Evolutionary conservation across 495 filamentous ascomycete species (phyloP), one percentile per base, ranked within the genome.

Genomic region (Bacidia rubella): DNA sequence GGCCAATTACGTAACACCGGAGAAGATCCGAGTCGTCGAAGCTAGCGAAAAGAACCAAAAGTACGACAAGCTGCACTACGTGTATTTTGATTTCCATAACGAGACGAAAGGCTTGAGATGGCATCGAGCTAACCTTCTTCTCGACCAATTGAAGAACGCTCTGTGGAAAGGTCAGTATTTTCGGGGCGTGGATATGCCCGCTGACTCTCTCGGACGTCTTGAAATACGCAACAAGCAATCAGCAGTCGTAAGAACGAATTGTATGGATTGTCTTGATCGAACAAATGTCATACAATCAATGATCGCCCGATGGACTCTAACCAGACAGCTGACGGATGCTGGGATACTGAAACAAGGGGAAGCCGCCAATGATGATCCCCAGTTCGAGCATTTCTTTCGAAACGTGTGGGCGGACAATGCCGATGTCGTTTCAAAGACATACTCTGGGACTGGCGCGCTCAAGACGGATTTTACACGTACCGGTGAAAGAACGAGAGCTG

Each of bases 401-500:
- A 95, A 96, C 63, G 74, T 95, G 27, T 98, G 92, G 92, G 92
- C 92, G 29, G 92, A 98, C 67, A 98, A 98, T 64, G 92, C 92
- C 22, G 92, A 98, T 61, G 83, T 87, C 15, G 92, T 98, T 21
- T 90, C 87, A 22, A 84, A 83, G 54, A 79, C 85, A 1, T 98
- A 98, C 63, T 89, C 90, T 10, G 92, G 92, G 40, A 96, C 92
- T 3, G 92, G 92, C 5, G 92, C 92, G 26, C 72, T 96, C 67
- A 97, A 97, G 69, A 97, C 92, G 1, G 92, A 97, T 63, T 85
- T 95, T 54, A 98, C 92, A 2, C 80, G 92, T 11, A 85, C 83
- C 10, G 93, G 93, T 45, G 77, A 86, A 60, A 80, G 92, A 17
- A 97, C 90, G 11, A 85, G 77, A 29, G 80, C 76, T 2, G 92